Evolutionary conservation across 1,284 basidiomycete genomes (phyloP).

Genomic region (Leccinum fuscescens): DNA sequence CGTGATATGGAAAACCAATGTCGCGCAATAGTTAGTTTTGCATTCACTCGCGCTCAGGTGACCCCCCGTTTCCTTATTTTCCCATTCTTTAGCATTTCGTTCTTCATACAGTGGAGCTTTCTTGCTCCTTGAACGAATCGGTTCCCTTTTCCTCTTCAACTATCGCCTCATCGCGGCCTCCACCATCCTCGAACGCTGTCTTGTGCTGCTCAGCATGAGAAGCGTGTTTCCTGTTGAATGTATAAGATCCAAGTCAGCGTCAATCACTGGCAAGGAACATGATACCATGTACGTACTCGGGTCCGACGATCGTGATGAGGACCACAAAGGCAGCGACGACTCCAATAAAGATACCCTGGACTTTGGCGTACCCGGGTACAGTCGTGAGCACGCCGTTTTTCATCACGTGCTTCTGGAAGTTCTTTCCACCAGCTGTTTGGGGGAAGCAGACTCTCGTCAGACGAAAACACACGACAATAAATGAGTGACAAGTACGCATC

Average conservation of each 20-base stretch:
- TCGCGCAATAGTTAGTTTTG: neutral
- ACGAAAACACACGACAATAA: slow-evolving; percentile 37
- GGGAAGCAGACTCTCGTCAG: slow-evolving; percentile 1
- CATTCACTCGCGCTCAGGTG: neutral
- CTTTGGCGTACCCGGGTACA: slow-evolving; percentile 80
- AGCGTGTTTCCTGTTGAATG: slow-evolving; percentile 60
- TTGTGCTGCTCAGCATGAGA: slow-evolving; percentile 83
- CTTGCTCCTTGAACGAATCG: neutral
- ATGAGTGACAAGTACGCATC: slow-evolving; percentile 80
- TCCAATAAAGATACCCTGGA: slow-evolving; percentile 90
- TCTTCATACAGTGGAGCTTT: slow-evolving; percentile 11
- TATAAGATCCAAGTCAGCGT: neutral
- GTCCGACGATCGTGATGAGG: slow-evolving; percentile 66
- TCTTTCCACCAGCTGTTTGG: slow-evolving; percentile 54
- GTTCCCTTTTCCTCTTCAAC: slow-evolving; percentile 10
- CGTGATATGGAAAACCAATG: neutral
- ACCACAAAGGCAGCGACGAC: slow-evolving; percentile 66
- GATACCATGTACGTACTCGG: slow-evolving; percentile 52
- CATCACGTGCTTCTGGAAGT: slow-evolving; percentile 53
- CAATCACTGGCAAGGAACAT: neutral
- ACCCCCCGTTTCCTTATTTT: neutral
- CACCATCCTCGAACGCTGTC: slow-evolving; percentile 77
- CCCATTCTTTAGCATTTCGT: neutral
- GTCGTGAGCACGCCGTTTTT: slow-evolving; percentile 42
- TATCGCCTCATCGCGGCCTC: slow-evolving; percentile 44